These are phyloP conservation scores for Eucalyptus sideroxylon DNA, from an alignment of 345 rosid genomes.

Conservation along the genomic window DNA sequence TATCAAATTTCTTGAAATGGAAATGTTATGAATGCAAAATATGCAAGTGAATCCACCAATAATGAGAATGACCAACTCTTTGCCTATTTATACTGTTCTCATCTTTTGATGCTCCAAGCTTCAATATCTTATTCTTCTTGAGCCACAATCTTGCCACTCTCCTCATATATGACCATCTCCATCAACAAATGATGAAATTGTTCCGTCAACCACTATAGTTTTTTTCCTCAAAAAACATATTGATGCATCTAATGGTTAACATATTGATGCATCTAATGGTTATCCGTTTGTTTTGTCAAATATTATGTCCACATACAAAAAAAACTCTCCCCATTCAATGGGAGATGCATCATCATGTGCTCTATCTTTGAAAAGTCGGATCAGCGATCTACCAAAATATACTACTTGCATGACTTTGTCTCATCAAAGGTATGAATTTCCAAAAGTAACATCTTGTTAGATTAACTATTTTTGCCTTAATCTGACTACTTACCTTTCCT, in stretches of 20 bases:
- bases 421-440: background rate
- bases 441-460: background rate
- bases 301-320: background rate
- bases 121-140: background rate
- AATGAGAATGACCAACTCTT: background rate
- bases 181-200: background rate
- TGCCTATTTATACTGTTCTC: background rate
- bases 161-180: background rate
- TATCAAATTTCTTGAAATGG: background rate
- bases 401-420: background rate
- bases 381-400: background rate
- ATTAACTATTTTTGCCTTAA: background rate
- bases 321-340: fast-evolving
- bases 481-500: background rate
- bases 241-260: background rate
- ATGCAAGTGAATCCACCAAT: background rate
- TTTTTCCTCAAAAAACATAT: background rate
- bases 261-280: background rate
- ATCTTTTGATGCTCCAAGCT: background rate
- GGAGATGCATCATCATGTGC: background rate
- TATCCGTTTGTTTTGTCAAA: background rate
- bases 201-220: background rate
- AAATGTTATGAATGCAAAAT: background rate
- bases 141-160: background rate
- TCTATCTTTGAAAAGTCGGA: background rate